A percentile compares a stretch with the other conserved stretches of the same genome.
These are phyloP conservation scores for Plasmodium inui DNA, from an alignment of 169 alveolate species.

Conservation along the genomic window DNA sequence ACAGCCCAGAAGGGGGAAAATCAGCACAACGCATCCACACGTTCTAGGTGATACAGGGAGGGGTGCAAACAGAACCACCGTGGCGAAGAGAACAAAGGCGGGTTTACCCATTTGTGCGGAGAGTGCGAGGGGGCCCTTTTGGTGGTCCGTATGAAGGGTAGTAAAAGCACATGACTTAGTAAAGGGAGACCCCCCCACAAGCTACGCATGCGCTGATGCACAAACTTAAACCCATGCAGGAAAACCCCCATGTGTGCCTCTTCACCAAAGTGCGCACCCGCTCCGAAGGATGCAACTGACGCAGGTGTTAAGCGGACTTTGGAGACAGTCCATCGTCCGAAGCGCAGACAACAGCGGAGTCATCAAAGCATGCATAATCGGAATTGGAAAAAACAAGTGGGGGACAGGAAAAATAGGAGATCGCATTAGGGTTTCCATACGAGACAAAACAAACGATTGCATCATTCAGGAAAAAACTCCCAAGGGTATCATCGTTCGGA, in stretches of 20 bases:
- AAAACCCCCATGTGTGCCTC: background rate
- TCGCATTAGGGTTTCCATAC: constrained; percentile 83
- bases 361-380: constrained; percentile 87
- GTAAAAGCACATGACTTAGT: background rate
- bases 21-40: background rate
- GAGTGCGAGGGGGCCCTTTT: background rate
- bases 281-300: constrained; percentile 36
- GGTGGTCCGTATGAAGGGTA: too few species aligned
- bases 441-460: constrained; percentile 84
- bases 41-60: background rate
- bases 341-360: constrained; percentile 87
- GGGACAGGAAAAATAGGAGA: constrained; percentile 89
- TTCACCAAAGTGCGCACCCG: background rate
- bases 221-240: background rate
- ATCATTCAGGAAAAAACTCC: constrained; percentile 80
- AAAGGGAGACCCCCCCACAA: background rate
- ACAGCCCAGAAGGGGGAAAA: background rate
- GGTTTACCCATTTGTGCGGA: background rate
- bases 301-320: constrained; percentile 78
- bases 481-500: constrained; percentile 83
- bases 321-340: constrained; percentile 83
- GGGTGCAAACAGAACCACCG: background rate
- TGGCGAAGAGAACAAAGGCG: background rate
- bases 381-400: constrained; percentile 83
- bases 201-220: background rate